Percentiles rank a stretch among this genome's conserved stretches.
These are phyloP conservation scores for Breynia disticha DNA, from an alignment of 441 rosid genomes.

Conservation along the genomic window DNA sequence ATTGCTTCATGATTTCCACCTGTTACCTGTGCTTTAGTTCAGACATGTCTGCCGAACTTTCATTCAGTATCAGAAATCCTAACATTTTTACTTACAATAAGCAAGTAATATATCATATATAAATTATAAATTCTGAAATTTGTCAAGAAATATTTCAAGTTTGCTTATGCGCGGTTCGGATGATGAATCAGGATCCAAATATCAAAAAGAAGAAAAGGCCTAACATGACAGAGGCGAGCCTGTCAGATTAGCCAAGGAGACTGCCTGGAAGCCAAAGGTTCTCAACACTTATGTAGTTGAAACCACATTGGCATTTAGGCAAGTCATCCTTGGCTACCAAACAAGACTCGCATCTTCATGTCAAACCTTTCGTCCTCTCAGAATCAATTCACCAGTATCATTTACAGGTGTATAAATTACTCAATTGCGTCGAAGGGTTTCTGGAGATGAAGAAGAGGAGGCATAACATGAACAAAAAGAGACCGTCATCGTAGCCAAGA, in stretches of 20 bases:
- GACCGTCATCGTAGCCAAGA: slow-evolving; percentile 8
- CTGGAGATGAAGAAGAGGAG: neutral
- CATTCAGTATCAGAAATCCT: too few species aligned
- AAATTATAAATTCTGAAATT: too few species aligned
- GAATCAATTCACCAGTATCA: neutral
- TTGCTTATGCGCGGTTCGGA: neutral
- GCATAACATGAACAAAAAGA: slow-evolving; percentile 9
- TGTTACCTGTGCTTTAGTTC: too few species aligned
- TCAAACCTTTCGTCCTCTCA: neutral
- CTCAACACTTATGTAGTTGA: neutral
- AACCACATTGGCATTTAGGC: slow-evolving; percentile 1
- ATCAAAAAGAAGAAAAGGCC: neutral
- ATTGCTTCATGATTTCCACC: too few species aligned
- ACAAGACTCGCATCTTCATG: slow-evolving; percentile 2
- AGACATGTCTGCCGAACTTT: too few species aligned
- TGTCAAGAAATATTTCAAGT: neutral
- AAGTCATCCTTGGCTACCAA: slow-evolving; percentile 8
- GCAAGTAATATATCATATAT: too few species aligned
- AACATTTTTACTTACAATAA: too few species aligned
- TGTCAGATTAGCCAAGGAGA: slow-evolving; percentile 7
- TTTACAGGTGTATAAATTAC: neutral
- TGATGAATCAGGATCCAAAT: neutral
- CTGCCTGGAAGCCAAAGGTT: neutral
- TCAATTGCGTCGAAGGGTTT: neutral
- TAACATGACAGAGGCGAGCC: slow-evolving; percentile 5